Evolutionary conservation across 169 alveolate genomes (phyloP), one percentile per base, ranked within the genome.

Genomic region (Neospora caninum): DNA sequence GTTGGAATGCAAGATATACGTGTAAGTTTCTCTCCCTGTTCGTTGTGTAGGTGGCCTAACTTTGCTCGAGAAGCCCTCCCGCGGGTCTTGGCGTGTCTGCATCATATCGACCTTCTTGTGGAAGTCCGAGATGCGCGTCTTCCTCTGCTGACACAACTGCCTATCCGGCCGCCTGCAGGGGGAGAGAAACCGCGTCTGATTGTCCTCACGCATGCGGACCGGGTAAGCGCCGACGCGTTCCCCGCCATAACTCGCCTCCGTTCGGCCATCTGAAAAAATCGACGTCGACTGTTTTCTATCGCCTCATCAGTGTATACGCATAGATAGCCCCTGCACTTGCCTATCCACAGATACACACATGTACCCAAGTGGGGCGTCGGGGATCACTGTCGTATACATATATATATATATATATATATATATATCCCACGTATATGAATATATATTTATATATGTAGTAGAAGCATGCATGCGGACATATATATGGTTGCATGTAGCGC

Each of bases 101-200:
- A 29, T 16, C 89, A 82, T 20, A 67, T 42, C 27, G 89, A 82
- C 36, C 69, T 82, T 49, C 53, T 93, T 31, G 93, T 88, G 80
- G 93, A 87, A 69, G 95, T 88, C 49, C 73, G 93, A 39, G 93
- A 87, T 36, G 93, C 95, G 54, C 87, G 93, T 25, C n/a, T 88
- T 58, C 93, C 95, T 13, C 58, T 73, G 49, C 93, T 93, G 38
- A 42, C 78, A 4, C 91, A 42, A 45, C 91, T 93, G 87, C 91
- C 91, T 84, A 39, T 93, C 64, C 95, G 53, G 70, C 91, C 78
- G 58, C 91, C 93, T 70, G 80, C 83, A 38, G 31, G 18, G 43
- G 78, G 93, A 42, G 83, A 70, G 88, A 39, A 88, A 41, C 91
- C 93, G 84, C 91, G 42, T 38, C 87, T 38, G 45, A 86, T 93